Conservation (phyloP, 1,139 yeast genomes). For the Diutina ranongensis region DNA sequence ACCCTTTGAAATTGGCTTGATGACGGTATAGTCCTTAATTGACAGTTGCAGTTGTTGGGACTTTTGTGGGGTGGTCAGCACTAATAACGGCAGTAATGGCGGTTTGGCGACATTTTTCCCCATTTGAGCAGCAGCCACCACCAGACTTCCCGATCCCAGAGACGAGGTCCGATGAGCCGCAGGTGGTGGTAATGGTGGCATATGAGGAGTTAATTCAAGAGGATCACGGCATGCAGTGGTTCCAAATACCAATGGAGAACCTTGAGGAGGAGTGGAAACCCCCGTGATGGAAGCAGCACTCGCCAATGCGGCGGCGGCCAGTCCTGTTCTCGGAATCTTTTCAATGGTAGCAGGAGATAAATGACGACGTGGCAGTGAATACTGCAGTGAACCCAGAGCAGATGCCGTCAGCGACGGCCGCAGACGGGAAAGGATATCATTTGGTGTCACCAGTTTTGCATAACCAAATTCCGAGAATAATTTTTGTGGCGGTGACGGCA, state of each 20-base stretch:
- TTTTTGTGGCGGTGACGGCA: constrained; percentile 1
- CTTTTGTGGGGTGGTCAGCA: constrained; percentile 34
- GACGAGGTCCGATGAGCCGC: not conserved
- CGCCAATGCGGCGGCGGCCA: not conserved
- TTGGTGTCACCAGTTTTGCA: constrained; percentile 6
- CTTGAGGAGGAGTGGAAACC: not conserved
- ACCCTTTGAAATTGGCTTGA: constrained; percentile 92
- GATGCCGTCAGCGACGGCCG: not conserved
- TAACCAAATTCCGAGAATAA: not conserved
- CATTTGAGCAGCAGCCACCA: not conserved
- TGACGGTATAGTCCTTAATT: constrained; percentile 77
- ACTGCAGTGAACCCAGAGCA: constrained; percentile 7
- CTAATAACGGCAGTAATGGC: constrained; percentile 73
- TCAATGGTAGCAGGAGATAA: constrained; percentile 42
- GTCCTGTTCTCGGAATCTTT: constrained; percentile 30
- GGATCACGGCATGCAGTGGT: not conserved
- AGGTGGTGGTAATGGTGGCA: not conserved
- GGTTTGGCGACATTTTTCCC: constrained; percentile 21
- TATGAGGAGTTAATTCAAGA: not conserved
- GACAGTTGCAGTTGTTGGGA: constrained; percentile 35
- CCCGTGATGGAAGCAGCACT: not conserved
- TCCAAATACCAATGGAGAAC: not conserved
- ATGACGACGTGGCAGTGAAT: constrained; percentile 42
- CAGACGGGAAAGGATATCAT: constrained; percentile 1
- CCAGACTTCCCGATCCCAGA: constrained; percentile 2